A percentile compares a stretch with the other conserved stretches of the same genome.
These are phyloP conservation scores for Salix suchowensis DNA, from an alignment of 345 rosid species.

Conservation along the genomic window DNA sequence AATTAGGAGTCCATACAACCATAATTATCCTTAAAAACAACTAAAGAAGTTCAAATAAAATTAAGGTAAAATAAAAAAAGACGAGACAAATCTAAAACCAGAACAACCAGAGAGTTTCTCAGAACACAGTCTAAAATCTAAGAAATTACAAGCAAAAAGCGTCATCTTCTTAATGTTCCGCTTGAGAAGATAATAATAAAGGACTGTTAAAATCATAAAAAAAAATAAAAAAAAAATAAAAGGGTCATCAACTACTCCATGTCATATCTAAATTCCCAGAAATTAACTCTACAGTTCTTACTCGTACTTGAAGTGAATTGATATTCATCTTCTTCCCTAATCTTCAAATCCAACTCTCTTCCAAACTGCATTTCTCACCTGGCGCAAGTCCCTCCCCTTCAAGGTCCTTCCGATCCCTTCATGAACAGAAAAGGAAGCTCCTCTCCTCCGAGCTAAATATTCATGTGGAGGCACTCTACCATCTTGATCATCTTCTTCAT, in stretches of 20 bases:
- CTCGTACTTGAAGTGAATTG: not conserved
- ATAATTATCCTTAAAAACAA: not conserved
- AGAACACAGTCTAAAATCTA: not conserved
- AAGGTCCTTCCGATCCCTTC: conserved; percentile 48
- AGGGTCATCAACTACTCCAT: not conserved
- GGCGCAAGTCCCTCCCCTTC: conserved; percentile 43
- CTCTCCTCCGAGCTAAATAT: conserved; percentile 39
- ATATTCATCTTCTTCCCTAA: conserved; percentile 8
- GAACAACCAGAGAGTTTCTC: not conserved
- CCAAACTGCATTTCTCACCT: conserved; percentile 49
- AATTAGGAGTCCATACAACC: not conserved
- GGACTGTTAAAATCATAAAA: too few species aligned
- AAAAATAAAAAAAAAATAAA: too few species aligned
- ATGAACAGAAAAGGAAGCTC: conserved; percentile 44
- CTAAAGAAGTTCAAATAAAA: not conserved
- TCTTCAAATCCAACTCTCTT: conserved; percentile 46
- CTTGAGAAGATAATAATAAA: too few species aligned
- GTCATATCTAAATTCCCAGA: not conserved
- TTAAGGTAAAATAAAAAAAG: too few species aligned
- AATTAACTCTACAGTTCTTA: not conserved
- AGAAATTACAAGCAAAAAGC: not conserved
- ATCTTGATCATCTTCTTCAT: conserved; percentile 6
- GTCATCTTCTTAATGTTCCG: too few species aligned
- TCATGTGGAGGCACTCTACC: conserved; percentile 40
- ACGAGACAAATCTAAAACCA: not conserved